Evolutionary conservation across 345 rosid genomes (phyloP).

Genomic region (Ceriops tagal): DNA sequence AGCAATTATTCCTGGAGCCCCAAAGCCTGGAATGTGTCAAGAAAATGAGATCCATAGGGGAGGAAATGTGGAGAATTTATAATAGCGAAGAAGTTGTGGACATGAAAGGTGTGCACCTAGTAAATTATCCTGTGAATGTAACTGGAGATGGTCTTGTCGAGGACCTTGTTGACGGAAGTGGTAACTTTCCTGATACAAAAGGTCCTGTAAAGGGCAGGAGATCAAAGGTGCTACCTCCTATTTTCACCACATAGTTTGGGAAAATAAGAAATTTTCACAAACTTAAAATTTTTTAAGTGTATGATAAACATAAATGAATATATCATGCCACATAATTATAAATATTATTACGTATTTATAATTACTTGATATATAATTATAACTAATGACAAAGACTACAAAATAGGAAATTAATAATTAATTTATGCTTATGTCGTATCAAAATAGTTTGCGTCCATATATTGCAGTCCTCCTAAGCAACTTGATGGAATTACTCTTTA

Average conservation of each 20-base stretch:
- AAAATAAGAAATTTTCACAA: fast-evolving
- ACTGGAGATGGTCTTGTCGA: conserved; percentile 49
- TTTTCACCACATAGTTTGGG: conserved; percentile 49
- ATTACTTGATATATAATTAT: too few relatives aligned
- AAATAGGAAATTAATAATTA: too few relatives aligned
- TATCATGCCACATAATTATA: too few relatives aligned
- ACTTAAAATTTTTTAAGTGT: too few relatives aligned
- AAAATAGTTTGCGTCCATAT: too few relatives aligned
- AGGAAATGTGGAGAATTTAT: conserved; percentile 70
- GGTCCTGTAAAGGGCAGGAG: conserved; percentile 65
- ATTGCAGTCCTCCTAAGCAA: too few relatives aligned
- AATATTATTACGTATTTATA: too few relatives aligned
- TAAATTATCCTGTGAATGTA: conserved; percentile 57
- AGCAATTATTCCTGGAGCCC: conserved; percentile 44
- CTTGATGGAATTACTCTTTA: too few relatives aligned
- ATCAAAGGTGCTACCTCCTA: conserved; percentile 59
- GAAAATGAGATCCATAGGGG: conserved; percentile 47
- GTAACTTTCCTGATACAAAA: conserved; percentile 75
- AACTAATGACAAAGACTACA: too few relatives aligned
- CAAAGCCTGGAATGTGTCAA: conserved; percentile 54
- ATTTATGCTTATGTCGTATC: too few relatives aligned
- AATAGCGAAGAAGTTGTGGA: conserved; percentile 57
- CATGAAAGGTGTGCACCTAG: conserved; percentile 74
- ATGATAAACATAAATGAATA: too few relatives aligned
- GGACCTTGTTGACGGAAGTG: conserved; percentile 39